Evolutionary conservation across 2,329 filamentous ascomycete genomes (phyloP), one percentile per base, ranked within the genome.

Genomic region (Cladorrhinum sp.): DNA sequence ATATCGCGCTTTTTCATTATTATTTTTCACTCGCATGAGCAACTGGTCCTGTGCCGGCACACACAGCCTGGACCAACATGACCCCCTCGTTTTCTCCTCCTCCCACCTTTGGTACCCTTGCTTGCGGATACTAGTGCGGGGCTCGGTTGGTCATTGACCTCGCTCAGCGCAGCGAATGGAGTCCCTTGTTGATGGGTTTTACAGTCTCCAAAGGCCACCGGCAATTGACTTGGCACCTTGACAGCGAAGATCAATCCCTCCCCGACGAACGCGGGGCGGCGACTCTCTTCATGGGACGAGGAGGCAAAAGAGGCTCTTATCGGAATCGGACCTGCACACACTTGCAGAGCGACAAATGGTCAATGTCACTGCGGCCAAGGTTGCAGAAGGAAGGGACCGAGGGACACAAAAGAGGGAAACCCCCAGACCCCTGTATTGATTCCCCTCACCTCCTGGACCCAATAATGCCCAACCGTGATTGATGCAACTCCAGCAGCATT

Each of bases 391-490:
- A 50, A 22, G 36, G 38, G 36, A 41, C 36, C 36, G 50, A 25
- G n/a, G 50, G 23, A 25, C 12, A 32, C n/a, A n/a, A 20, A 5
- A 9, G 18, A 36, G 25, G n/a, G 12, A 36, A 53, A 53, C 36
- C 24, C 13, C 9, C 32, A 16, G 12, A 60, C 48, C 60, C 60
- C 58, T 61, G 60, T 56, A 36, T 54, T 53, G 48, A 52, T 32
- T 54, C 54, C 56, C 60, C 45, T 41, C 36, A 41, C 16, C 50
- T 50, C 50, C 13, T 50, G 36, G 32, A 55, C 64, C 65, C 63
- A 65, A 67, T 64, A 62, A 57, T 58, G 58, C 61, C 63, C 61
- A 59, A 65, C 57, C 56, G 12, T 50, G 50, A 32, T 45, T 23
- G 24, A 49, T 45, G 25, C n/a, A 12, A 54, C 36, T 41, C 36